These are phyloP conservation scores for Knoxia roxburghii DNA, from an alignment of 257 asterid genomes.

Conservation along the genomic window DNA sequence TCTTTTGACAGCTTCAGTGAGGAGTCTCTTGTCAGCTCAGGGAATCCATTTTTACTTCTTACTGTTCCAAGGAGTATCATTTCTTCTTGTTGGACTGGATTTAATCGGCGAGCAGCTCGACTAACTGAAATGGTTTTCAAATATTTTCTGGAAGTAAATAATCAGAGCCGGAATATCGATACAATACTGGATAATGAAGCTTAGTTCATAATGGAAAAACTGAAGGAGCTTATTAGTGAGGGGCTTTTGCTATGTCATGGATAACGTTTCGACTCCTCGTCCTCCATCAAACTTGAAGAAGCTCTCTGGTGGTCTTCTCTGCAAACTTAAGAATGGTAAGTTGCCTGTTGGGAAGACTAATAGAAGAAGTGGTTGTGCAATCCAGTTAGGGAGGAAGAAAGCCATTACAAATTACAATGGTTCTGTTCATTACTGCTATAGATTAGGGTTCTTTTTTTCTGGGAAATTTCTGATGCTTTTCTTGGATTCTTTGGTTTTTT, in stretches of 20 bases:
- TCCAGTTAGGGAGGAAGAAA: background rate
- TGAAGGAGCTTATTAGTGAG: background rate
- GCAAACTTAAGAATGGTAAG: background rate
- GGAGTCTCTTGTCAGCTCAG: constrained; percentile 85
- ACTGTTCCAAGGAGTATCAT: constrained; percentile 86
- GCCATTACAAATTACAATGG: constrained; percentile 22
- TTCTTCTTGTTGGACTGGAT: constrained; percentile 82
- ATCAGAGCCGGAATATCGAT: background rate
- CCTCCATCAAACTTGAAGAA: background rate
- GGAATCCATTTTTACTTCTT: constrained; percentile 91
- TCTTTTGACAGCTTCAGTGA: constrained; percentile 71
- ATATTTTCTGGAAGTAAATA: background rate
- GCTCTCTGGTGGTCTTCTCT: background rate
- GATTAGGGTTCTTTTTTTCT: background rate
- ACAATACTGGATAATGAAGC: constrained; percentile 1
- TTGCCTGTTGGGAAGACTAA: background rate
- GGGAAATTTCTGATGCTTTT: constrained; percentile 4
- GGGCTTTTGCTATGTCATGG: background rate
- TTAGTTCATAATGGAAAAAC: constrained; percentile 6
- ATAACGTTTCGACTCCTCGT: background rate
- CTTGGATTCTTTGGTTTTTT: constrained; percentile 29
- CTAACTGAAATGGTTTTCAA: constrained; percentile 3
- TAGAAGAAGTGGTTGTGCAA: constrained; percentile 7
- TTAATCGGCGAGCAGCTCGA: constrained; percentile 88
- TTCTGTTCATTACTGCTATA: constrained; percentile 24